phyloP scores from a whole-genome alignment of 2,329 filamentous ascomycete genomes.

The Pyricularia sp. region DNA sequence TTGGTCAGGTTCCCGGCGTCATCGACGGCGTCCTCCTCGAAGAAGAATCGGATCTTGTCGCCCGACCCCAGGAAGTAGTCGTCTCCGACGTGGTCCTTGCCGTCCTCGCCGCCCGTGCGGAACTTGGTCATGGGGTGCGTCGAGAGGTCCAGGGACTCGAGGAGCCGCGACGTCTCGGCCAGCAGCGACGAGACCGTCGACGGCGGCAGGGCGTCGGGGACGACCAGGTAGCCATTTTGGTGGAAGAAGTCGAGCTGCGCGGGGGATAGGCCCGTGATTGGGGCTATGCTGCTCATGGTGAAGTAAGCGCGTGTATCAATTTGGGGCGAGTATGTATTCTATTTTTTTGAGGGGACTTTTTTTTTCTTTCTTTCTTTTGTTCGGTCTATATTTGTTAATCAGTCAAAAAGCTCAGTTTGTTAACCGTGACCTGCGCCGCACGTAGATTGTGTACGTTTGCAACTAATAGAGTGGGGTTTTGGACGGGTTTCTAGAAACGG shows the following conservation, averaged over 20 bases:
- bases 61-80: slow-evolving; percentile 86
- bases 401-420: too few relatives aligned
- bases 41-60: slow-evolving; percentile 93
- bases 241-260: slow-evolving; percentile 65
- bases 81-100: slow-evolving; percentile 72
- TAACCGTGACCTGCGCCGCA: neutral
- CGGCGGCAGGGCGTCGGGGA: slow-evolving; percentile 65
- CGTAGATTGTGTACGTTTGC: neutral
- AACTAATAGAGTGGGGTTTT: neutral
- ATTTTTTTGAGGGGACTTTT: neutral
- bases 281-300: neutral
- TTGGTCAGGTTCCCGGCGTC: slow-evolving; percentile 55
- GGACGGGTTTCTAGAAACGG: neutral
- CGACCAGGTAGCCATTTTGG: slow-evolving; percentile 80
- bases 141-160: slow-evolving; percentile 63
- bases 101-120: slow-evolving; percentile 66
- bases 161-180: slow-evolving; percentile 62
- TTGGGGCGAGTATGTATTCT: neutral
- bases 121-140: slow-evolving; percentile 91
- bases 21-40: slow-evolving; percentile 88
- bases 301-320: neutral
- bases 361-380: too few relatives aligned
- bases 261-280: slow-evolving; percentile 51
- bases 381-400: too few relatives aligned
- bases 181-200: slow-evolving; percentile 61